Evolutionary conservation across 2,329 filamentous ascomycete species (phyloP).

Genomic region (Coniochaeta sp.): DNA sequence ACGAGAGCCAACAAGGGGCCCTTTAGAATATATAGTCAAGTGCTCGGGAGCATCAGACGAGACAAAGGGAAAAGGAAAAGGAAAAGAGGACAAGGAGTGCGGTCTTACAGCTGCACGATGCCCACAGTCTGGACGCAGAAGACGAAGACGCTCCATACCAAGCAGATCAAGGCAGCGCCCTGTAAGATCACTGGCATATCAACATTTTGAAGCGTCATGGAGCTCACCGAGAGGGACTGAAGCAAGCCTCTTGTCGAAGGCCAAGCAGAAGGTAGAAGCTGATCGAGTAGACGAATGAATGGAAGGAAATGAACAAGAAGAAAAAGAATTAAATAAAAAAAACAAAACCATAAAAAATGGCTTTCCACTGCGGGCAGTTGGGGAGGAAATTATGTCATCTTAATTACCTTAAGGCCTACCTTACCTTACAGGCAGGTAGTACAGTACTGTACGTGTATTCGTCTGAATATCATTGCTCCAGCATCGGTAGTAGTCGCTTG

Average conservation of each 20-base stretch:
- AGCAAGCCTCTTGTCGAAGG: neutral
- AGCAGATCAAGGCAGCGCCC: constrained; percentile 36
- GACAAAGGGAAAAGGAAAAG: neutral
- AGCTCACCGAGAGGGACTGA: neutral
- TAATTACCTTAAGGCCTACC: neutral
- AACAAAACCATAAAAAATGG: neutral
- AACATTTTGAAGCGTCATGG: constrained; percentile 11
- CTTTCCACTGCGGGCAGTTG: no score
- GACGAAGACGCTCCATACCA: constrained; percentile 46
- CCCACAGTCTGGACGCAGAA: constrained; percentile 49
- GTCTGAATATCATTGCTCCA: neutral
- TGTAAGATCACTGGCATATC: constrained; percentile 20
- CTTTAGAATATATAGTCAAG: no score
- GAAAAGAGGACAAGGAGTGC: neutral
- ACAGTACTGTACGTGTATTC: neutral
- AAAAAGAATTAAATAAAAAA: no score
- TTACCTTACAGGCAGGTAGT: no score
- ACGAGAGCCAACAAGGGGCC: no score
- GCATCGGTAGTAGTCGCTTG: no score
- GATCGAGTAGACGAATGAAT: neutral
- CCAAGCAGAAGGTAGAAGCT: neutral
- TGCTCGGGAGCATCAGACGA: no score
- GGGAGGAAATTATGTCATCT: neutral
- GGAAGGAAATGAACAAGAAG: no score
- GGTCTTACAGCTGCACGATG: constrained; percentile 45